These are phyloP conservation scores for Calendula officinalis DNA, from an alignment of 129 eudicot species.

Conservation along the genomic window DNA sequence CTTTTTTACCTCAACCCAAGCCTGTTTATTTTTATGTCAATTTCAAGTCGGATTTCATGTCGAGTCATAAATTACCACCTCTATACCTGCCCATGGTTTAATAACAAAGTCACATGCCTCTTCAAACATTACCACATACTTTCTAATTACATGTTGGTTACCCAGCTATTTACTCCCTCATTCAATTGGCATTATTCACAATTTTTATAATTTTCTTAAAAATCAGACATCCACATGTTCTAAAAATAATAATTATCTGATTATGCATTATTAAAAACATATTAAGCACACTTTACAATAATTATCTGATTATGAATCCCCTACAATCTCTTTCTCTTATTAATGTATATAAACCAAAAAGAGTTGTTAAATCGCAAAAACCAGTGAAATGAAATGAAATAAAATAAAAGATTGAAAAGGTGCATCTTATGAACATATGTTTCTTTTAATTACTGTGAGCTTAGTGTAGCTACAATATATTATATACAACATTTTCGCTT, in stretches of 20 bases:
- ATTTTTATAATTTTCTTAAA: too few relatives aligned
- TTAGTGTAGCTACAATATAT: constrained; percentile 20
- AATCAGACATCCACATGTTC: too few relatives aligned
- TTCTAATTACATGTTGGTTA: constrained; percentile 23
- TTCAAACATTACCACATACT: constrained; percentile 21
- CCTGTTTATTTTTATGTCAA: too few relatives aligned
- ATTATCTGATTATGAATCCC: constrained; percentile 6
- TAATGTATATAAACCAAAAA: constrained; percentile 15
- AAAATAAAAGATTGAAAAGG: background rate
- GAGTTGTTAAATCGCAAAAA: constrained; percentile 15
- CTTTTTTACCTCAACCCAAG: too few relatives aligned
- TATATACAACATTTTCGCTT: constrained; percentile 24
- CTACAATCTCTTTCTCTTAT: constrained; percentile 8
- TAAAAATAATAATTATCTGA: background rate
- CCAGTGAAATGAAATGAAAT: background rate
- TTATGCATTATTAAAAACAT: constrained; percentile 6
- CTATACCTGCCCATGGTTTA: constrained; percentile 23
- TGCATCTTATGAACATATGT: constrained; percentile 12
- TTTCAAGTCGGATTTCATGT: too few relatives aligned
- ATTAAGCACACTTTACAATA: constrained; percentile 17
- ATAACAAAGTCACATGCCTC: constrained; percentile 37
- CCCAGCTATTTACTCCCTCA: constrained; percentile 9
- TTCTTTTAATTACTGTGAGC: constrained; percentile 11
- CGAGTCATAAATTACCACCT: too few relatives aligned
- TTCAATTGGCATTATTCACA: too few relatives aligned